These are phyloP conservation scores for Phytophthora constricta DNA, from an alignment of 352 stramenopile species.

Conservation along the genomic window DNA sequence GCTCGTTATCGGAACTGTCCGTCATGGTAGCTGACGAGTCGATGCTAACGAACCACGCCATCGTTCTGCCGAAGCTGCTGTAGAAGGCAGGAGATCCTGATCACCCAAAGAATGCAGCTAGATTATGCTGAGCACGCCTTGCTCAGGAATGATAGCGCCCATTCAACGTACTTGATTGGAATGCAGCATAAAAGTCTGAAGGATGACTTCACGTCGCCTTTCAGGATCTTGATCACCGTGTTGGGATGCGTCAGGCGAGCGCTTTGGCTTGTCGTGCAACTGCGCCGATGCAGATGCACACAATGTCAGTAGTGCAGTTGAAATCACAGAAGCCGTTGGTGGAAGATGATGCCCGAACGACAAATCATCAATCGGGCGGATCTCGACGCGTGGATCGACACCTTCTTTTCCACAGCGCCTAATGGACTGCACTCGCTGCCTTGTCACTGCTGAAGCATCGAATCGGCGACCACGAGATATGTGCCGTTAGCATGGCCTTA, in stretches of 20 bases:
- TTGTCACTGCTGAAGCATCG: too few species aligned
- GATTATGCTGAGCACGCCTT: constrained; percentile 2
- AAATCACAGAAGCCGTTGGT: neutral
- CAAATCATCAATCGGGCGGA: constrained; percentile 14
- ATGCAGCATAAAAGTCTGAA: constrained; percentile 2
- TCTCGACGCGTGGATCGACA: constrained; percentile 3
- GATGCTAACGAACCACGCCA: neutral
- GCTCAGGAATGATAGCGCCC: neutral
- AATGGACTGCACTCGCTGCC: constrained; percentile 23
- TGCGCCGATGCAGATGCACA: neutral
- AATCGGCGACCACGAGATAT: too few species aligned
- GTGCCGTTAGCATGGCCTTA: too few species aligned
- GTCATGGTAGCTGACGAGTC: constrained; percentile 8
- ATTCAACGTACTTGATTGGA: neutral
- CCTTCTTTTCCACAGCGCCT: constrained; percentile 25
- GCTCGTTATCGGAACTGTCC: neutral
- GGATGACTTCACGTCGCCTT: constrained; percentile 16
- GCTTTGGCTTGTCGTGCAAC: constrained; percentile 4
- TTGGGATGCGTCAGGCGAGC: neutral
- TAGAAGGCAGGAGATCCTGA: constrained; percentile 8
- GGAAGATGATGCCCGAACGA: neutral
- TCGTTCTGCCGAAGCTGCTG: neutral
- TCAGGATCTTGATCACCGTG: neutral
- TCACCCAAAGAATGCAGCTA: constrained; percentile 11
- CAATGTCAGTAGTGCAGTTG: neutral